Percentiles rank a stretch among this genome's conserved stretches.
Evolutionary conservation across 768 basidiomycete genomes (phyloP).

Genomic region (Kwoniella bestiolae): DNA sequence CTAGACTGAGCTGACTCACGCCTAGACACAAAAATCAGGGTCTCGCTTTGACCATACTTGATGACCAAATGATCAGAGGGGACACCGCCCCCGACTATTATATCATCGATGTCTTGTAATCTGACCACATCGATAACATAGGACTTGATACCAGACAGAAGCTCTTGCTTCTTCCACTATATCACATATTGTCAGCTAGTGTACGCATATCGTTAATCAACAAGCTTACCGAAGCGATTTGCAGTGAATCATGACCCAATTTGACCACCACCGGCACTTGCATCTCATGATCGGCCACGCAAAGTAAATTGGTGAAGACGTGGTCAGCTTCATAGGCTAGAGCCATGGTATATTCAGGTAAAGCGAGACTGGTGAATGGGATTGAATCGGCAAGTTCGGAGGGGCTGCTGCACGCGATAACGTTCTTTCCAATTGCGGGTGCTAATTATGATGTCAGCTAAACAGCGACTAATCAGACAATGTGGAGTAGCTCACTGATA

Average conservation of each 20-base stretch:
- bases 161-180: constrained; percentile 67
- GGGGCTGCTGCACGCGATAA: constrained; percentile 42
- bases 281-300: constrained; percentile 62
- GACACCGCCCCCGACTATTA: constrained; percentile 73
- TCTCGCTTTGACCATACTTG: constrained; percentile 38
- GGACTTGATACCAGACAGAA: constrained; percentile 71
- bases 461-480: too few species aligned
- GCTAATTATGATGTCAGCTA: constrained; percentile 14
- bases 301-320: constrained; percentile 45
- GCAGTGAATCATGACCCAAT: constrained; percentile 46
- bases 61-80: constrained; percentile 39
- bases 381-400: constrained; percentile 45
- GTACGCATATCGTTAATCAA: background rate
- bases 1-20: constrained; percentile 22
- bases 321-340: constrained; percentile 47
- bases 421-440: constrained; percentile 27
- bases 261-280: constrained; percentile 73
- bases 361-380: constrained; percentile 43
- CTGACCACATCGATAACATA: constrained; percentile 81
- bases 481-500: constrained; percentile 18
- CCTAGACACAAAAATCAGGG: constrained; percentile 41
- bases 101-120: constrained; percentile 79
- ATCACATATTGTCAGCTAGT: constrained; percentile 57
- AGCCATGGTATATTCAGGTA: constrained; percentile 48
- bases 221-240: constrained; percentile 48